phyloP scores from a whole-genome alignment of 257 asterid species.

The Solanum acaule region DNA sequence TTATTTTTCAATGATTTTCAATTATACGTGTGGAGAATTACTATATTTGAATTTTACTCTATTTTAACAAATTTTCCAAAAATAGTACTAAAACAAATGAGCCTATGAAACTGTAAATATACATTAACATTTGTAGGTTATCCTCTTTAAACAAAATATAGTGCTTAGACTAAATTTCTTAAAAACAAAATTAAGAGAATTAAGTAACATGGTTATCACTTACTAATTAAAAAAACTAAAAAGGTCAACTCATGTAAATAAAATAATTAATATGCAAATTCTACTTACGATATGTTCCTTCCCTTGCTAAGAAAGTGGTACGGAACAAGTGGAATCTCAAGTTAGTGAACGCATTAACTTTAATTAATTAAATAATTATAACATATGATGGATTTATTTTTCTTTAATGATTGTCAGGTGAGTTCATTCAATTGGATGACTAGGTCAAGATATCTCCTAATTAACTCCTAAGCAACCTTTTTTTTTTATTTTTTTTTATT shows the following conservation, averaged over 20 bases:
- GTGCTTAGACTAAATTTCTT: neutral
- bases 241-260: neutral
- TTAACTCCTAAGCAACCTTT: neutral
- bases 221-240: neutral
- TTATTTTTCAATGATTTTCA: neutral
- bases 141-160: neutral
- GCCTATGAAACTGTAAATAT: neutral
- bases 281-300: neutral
- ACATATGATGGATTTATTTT: neutral
- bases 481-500: neutral
- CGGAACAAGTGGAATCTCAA: slow-evolving; percentile 3
- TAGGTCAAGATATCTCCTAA: neutral
- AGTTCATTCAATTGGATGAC: neutral
- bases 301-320: neutral
- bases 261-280: neutral
- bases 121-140: neutral
- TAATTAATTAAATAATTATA: neutral
- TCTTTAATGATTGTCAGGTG: neutral
- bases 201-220: neutral
- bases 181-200: neutral
- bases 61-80: too few relatives aligned
- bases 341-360: neutral
- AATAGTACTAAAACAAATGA: neutral
- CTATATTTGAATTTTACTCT: neutral
- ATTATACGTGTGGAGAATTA: neutral